Percentiles rank a stretch among this genome's conserved stretches.
Conservation (phyloP, 108 stramenopile species). For the Craspedostauros australis region DNA sequence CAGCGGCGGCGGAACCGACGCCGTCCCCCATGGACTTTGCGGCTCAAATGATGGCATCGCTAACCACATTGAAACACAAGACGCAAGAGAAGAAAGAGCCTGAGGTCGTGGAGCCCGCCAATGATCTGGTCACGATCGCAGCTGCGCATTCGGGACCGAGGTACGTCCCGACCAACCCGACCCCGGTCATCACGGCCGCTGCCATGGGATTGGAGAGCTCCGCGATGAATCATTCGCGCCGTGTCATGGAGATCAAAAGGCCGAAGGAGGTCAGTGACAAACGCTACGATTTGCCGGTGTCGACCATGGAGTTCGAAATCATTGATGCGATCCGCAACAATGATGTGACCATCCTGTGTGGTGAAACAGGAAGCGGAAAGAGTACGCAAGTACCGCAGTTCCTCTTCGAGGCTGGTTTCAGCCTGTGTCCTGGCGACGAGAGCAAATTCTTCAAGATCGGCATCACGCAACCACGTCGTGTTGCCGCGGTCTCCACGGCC, state of each 20-base stretch:
- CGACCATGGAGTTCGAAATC: constrained; percentile 97
- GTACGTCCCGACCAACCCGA: constrained; percentile 36
- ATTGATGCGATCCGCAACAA: constrained; percentile 89
- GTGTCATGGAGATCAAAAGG: constrained; percentile 42
- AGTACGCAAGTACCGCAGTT: constrained; percentile 94
- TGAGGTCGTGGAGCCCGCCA: constrained; percentile 33
- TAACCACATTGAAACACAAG: constrained; percentile 31
- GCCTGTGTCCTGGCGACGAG: constrained; percentile 15
- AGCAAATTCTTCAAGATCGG: constrained; percentile 53
- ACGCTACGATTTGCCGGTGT: constrained; percentile 91
- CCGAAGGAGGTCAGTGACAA: constrained; percentile 50
- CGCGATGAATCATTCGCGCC: neutral
- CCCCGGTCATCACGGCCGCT: constrained; percentile 36
- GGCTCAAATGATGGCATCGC: constrained; percentile 60
- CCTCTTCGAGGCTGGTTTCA: constrained; percentile 91
- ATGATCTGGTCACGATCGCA: constrained; percentile 11
- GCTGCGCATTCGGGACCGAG: constrained; percentile 20
- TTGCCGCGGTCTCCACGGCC: constrained; percentile 95
- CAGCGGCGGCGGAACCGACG: neutral
- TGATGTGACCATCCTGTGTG: constrained; percentile 91
- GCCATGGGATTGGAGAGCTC: constrained; percentile 26
- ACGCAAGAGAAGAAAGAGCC: constrained; percentile 14
- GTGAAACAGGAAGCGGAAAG: constrained; percentile 83
- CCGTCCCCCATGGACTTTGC: constrained; percentile 31
- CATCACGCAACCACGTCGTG: constrained; percentile 92